phyloP scores from a whole-genome alignment of 78 protist genomes.

The Dictyostelium citrinum region DNA sequence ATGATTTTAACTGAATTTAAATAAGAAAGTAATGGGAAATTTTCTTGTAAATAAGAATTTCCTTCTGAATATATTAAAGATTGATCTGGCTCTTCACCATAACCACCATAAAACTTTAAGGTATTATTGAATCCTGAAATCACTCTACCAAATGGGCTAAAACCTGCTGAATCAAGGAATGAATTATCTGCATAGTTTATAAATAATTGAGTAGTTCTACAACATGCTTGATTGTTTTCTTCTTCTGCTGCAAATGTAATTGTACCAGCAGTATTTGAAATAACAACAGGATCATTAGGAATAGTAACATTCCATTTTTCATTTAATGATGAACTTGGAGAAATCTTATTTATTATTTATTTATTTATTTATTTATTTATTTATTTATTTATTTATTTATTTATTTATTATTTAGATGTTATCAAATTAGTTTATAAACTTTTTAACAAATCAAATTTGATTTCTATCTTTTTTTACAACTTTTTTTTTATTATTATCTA shows the following conservation, averaged over 20 bases:
- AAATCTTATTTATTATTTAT: not conserved
- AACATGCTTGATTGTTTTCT: slow-evolving; percentile 32
- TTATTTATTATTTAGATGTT: no score
- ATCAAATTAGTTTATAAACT: no score
- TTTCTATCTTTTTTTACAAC: no score
- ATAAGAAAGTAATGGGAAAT: slow-evolving; percentile 71
- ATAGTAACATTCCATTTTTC: slow-evolving; percentile 69
- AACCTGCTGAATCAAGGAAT: slow-evolving; percentile 53
- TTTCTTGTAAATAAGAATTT: slow-evolving; percentile 33
- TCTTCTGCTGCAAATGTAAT: slow-evolving; percentile 73
- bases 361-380: no score
- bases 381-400: no score
- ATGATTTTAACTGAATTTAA: slow-evolving; percentile 16
- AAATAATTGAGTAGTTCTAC: slow-evolving; percentile 86
- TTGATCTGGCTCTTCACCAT: slow-evolving; percentile 75
- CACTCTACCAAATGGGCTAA: slow-evolving; percentile 51
- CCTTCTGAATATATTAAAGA: slow-evolving; percentile 63
- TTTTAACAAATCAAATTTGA: no score
- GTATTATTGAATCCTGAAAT: slow-evolving; percentile 19
- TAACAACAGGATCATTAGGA: slow-evolving; percentile 45
- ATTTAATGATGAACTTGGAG: slow-evolving; percentile 31
- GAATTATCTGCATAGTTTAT: slow-evolving; percentile 83
- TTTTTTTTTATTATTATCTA: no score
- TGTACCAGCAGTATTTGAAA: slow-evolving; percentile 63
- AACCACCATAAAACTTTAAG: slow-evolving; percentile 26